A percentile compares a stretch with the other conserved stretches of the same genome.
Conservation (phyloP, 306 rosid genomes). For the Cicer bijugum region DNA sequence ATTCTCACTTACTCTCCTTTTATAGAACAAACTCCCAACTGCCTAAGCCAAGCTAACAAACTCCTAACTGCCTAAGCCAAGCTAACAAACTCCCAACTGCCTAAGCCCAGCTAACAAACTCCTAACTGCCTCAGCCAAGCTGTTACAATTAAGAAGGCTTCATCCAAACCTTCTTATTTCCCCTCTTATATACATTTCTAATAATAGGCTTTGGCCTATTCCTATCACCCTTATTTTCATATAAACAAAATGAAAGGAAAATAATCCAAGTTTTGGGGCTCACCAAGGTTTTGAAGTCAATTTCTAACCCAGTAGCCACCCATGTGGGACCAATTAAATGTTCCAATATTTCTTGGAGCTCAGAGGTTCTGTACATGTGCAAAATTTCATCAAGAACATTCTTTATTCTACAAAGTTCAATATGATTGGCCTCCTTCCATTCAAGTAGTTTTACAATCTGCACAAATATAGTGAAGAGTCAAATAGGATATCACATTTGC, state of each 20-base stretch:
- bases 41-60: too few species aligned
- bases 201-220: too few species aligned
- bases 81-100: too few species aligned
- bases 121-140: too few species aligned
- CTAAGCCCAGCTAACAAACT: too few species aligned
- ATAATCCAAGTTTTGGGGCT: slow-evolving; percentile 46
- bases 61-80: too few species aligned
- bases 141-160: too few species aligned
- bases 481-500: slow-evolving; percentile 36
- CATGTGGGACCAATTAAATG: slow-evolving; percentile 86
- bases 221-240: not conserved
- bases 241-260: not conserved
- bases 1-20: too few species aligned
- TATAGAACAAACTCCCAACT: too few species aligned
- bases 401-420: slow-evolving; percentile 92
- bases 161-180: too few species aligned
- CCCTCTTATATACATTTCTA: too few species aligned
- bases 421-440: slow-evolving; percentile 90
- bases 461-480: slow-evolving; percentile 45
- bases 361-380: slow-evolving; percentile 66
- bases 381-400: slow-evolving; percentile 83
- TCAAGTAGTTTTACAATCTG: slow-evolving; percentile 98
- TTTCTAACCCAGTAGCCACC: slow-evolving; percentile 88
- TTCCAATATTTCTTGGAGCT: slow-evolving; percentile 73
- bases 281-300: slow-evolving; percentile 77